Conservation (phyloP, 2,329 filamentous ascomycete species). For the Ophiocordyceps australis region DNA sequence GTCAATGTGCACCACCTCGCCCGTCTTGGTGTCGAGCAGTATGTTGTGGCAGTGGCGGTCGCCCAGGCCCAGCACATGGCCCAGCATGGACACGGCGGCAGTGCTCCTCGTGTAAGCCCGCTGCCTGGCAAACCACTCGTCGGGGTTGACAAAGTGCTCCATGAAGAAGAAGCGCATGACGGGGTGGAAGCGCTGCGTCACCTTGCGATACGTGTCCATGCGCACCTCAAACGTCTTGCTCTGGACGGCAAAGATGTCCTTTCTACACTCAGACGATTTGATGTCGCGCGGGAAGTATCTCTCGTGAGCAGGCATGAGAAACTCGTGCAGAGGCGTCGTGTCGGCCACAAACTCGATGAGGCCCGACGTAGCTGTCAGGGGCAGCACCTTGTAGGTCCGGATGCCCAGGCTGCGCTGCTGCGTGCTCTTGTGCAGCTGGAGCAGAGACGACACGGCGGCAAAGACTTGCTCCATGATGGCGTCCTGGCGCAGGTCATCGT, state of each 20-base stretch:
- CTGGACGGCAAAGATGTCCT: slow-evolving; percentile 60
- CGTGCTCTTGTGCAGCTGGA: slow-evolving; percentile 73
- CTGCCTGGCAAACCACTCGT: slow-evolving; percentile 85
- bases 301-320: slow-evolving; percentile 77
- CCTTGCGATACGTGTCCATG: slow-evolving; percentile 56
- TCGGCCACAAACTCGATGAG: slow-evolving; percentile 95
- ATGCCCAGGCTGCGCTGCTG: slow-evolving; percentile 80
- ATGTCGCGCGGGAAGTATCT: slow-evolving; percentile 72
- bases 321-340: slow-evolving; percentile 83
- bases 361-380: slow-evolving; percentile 66
- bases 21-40: slow-evolving; percentile 71
- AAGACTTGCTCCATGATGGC: slow-evolving; percentile 99
- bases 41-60: slow-evolving; percentile 97
- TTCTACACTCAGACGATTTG: slow-evolving; percentile 58
- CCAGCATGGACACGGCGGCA: slow-evolving; percentile 87
- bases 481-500: slow-evolving; percentile 91
- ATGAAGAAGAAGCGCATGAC: slow-evolving; percentile 97
- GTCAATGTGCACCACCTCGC: slow-evolving; percentile 94
- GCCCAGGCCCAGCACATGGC: slow-evolving; percentile 80
- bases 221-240: slow-evolving; percentile 51
- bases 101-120: slow-evolving; percentile 87
- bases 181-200: slow-evolving; percentile 70
- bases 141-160: slow-evolving; percentile 81
- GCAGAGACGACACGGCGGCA: slow-evolving; percentile 77
- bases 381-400: slow-evolving; percentile 91